Evolutionary conservation across 177 flowering plant species (phyloP), one percentile per base, ranked within the genome.

Genomic region (Viscum album): DNA sequence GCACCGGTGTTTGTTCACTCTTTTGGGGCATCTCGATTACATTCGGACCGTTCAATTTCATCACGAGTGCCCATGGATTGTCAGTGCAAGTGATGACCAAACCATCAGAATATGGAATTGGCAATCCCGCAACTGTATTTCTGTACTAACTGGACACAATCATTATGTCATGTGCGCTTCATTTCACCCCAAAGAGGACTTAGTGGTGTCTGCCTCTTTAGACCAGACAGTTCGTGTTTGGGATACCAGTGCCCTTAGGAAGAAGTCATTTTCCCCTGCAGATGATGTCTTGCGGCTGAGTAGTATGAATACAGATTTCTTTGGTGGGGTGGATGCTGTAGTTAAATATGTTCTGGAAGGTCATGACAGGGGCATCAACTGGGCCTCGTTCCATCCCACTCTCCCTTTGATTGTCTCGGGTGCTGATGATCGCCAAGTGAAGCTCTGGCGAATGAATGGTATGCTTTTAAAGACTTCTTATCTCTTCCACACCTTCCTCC

Each of bases 1-100:
- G 74, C 79, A 77, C 54, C 66, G 77, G 68, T 77, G 69, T 59
- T 45, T 68, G 28, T 73, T 73, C 41, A 71, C 69, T 31, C 73
- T 71, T 52, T 68, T 71, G 26, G 73, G 73, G 36, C 73, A 71
- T 36, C 45, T 71, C 39, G 73, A 71, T 71, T 71, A 71, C 30
- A 71, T 71, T 26, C 73, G 73, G 34, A 71, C 73, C 0, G 73
- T 66, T 29, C 73, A 71, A 33, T 71, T 71, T 66, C 73, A 71
- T 36, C 52, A 71, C 24, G 69, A 65, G 64, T 65, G 37, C 56
- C 73, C 73, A 30, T 71, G 73, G 69, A 71, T 66, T 34, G 73
- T 66, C 17, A 71, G 73, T 65, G 73, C 73, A 50, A 71, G 69
- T 66, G 73, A 71, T 58, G 73, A 66, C 62, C 73, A 71, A 35